These are phyloP conservation scores for Bryum argenteum DNA, from an alignment of 225 moss, liverwort and hornwort species.

Conservation along the genomic window DNA sequence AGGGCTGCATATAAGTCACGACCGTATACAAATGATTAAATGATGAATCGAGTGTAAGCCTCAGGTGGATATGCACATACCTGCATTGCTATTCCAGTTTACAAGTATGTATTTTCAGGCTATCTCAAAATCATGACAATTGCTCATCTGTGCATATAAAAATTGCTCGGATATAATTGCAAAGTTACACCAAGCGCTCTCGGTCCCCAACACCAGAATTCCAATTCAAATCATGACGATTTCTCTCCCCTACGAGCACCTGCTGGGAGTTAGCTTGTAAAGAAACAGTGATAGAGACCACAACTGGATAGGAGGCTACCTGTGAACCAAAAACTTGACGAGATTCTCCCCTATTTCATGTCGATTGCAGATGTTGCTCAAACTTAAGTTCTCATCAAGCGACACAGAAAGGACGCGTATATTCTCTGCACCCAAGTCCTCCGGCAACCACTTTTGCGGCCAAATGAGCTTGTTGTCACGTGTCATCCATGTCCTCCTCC, in stretches of 20 bases:
- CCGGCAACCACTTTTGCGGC: slow-evolving; percentile 38
- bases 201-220: too few species aligned
- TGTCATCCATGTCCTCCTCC: slow-evolving; percentile 34
- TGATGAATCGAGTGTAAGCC: not conserved
- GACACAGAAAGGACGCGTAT: slow-evolving; percentile 33
- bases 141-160: too few species aligned
- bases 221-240: too few species aligned
- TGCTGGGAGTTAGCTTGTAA: too few species aligned
- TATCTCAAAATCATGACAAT: too few species aligned
- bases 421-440: slow-evolving; percentile 20
- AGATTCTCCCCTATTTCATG: not conserved
- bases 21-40: not conserved
- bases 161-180: too few species aligned
- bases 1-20: not conserved
- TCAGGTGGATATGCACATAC: not conserved
- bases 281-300: not conserved
- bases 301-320: not conserved
- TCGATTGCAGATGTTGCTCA: not conserved
- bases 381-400: not conserved
- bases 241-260: not conserved
- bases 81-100: too few species aligned
- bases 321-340: slow-evolving; percentile 7
- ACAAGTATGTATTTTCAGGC: too few species aligned
- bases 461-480: slow-evolving; percentile 23
- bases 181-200: too few species aligned